Percentiles rank a stretch among this genome's conserved stretches.
phyloP scores from a whole-genome alignment of 1,284 basidiomycete species.

The Boletus mariae region DNA sequence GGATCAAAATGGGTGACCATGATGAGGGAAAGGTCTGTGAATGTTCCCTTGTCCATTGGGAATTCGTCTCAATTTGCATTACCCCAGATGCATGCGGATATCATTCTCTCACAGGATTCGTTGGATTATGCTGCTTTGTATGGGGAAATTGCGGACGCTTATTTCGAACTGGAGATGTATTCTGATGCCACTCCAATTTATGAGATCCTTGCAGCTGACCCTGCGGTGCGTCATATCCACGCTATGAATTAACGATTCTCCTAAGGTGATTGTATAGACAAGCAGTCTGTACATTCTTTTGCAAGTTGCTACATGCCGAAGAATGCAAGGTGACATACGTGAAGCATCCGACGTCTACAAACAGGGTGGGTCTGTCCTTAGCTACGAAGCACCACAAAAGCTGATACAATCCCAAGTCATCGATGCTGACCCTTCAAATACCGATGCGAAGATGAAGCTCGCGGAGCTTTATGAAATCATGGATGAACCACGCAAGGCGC shows the following conservation, averaged over 20 bases:
- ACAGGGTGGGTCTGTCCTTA: constrained; percentile 51
- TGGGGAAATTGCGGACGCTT: constrained; percentile 81
- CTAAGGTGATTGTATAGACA: constrained; percentile 8
- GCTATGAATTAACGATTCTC: neutral
- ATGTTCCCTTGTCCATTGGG: neutral
- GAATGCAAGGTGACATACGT: constrained; percentile 66
- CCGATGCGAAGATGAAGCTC: constrained; percentile 83
- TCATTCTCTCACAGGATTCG: constrained; percentile 69
- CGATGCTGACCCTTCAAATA: constrained; percentile 66
- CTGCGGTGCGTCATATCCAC: constrained; percentile 13
- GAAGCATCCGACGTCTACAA: constrained; percentile 83
- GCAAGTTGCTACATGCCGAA: constrained; percentile 25
- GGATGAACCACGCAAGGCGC: constrained; percentile 76
- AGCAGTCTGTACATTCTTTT: constrained; percentile 21
- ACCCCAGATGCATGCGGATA: constrained; percentile 58
- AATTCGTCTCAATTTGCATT: neutral
- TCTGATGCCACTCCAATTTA: constrained; percentile 17
- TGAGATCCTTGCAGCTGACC: constrained; percentile 19
- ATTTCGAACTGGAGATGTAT: constrained; percentile 65
- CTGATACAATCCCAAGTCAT: constrained; percentile 50
- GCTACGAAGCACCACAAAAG: neutral
- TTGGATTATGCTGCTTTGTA: constrained; percentile 77
- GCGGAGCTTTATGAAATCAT: constrained; percentile 87
- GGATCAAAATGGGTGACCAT: constrained; percentile 77
- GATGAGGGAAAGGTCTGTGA: constrained; percentile 73